Base-by-base conservation (phyloP, 306 rosid species). In the Boehmeria nivea region DNA sequence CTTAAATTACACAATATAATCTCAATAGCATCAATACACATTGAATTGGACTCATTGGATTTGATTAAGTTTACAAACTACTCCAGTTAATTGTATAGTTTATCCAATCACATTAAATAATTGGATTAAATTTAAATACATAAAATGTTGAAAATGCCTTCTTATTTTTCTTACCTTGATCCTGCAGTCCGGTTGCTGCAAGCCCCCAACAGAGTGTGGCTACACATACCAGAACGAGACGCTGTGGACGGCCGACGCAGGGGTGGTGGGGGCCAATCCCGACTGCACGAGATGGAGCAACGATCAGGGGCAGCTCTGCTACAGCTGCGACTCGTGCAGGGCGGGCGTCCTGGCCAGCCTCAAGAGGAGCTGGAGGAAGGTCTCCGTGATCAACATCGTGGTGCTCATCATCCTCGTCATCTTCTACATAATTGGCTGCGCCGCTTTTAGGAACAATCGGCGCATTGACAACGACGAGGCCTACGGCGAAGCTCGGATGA, bases 161-260 rank as follows among this genome's bases (percentile, higher is more conserved):
- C n/a, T n/a, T n/a, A n/a, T n/a, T n/a, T n/a, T n/a, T n/a, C n/a
- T n/a, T n/a, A n/a, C n/a, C n/a, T n/a, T n/a, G n/a, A n/a, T n/a
- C n/a, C 8, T 31, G 55, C 20, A 90, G 99, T 87, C 99, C 61
- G 96, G 99, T 44, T 93, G 99, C 77, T 93, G 96, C 84, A 93
- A 93, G 75, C 96, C 99, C 17, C 96, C 95, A 1, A 67, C 96
- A 22, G 89, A 66, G 14, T 93, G 95, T 65, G 94, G 86, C 3
- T 79, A 34, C 25, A 0, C 40, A 3, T 93, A 83, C 55, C 44
- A 44, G 54, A 93, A 79, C 12, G 99, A 85, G 74, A 93, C 99
- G 9, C 0, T 9, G 12, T 93, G 99, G 99, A 59, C 4, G 38
- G 8, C 21, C 0, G 81, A 72, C 54, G 44, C 47, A 43, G 96